Base-by-base conservation (phyloP, 306 rosid genomes). In the Prunus mira region DNA sequence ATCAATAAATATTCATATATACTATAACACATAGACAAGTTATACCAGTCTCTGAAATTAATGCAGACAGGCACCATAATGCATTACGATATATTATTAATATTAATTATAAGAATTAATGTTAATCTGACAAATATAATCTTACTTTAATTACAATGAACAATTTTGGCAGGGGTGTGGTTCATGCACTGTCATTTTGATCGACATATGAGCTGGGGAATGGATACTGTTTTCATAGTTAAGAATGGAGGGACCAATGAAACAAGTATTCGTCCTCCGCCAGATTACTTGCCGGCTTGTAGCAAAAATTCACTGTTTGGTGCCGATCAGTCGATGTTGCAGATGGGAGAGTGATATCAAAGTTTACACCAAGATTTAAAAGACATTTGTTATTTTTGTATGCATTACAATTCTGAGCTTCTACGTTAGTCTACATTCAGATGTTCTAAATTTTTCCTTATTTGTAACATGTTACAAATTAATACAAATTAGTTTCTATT, bases 131-230 rank as follows among this genome's bases (percentile, higher is more conserved):
- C 9, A 7, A 34, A 34, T 34, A 6, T 38, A 38, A 6, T 38
- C 43, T 38, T 1, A 38, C 43, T 38, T 34, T 34, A 34, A 34
- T 34, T 34, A 6, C 41, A 1, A 34, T 25, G 9, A 2, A 18
- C 24, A 41, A 52, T 28, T 49, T 32, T 51, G 41, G 32, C 65
- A 76, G 79, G 79, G 6, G 79, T 76, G 8, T 84, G 87, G 84
- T 84, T 60, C 34, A 77, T 84, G 84, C 87, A 84, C 63, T 84
- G 87, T 55, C 87, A 84, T 75, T 71, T 71, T 3, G 88, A 84
- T 3, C 73, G 81, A 17, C 88, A 84, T 22, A 60, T 79, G 24
- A 78, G 75, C 17, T 84, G 85, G 85, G 88, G 88, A 13, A 81
- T 84, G 88, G 81, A 67, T 5, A 75, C 81, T 0, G 85, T 67